Base-by-base conservation (phyloP, 352 stramenopile genomes). In the Phytophthora tentaculata region DNA sequence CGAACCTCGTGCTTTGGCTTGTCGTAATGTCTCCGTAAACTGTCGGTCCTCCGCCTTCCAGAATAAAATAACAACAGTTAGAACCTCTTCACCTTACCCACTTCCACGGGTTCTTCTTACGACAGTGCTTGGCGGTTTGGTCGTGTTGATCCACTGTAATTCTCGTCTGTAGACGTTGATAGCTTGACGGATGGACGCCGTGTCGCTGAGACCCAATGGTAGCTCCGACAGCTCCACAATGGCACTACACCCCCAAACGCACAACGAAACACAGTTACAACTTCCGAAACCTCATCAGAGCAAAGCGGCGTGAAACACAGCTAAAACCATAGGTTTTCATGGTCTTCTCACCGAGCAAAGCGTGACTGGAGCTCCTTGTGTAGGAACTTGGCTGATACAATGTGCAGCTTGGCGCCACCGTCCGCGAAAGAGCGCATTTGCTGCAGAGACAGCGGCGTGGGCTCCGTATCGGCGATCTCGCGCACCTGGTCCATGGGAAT, bases 361-460 rank as follows among this genome's bases (percentile, higher is more conserved):
- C 87, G 83, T 26, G 88, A 81, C 56, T 90, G 84, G 22, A 95
- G 82, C 69, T 95, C 87, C 39, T 88, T 88, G 65, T 93, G 87
- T 44, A 95, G 70, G 59, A 95, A 95, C 26, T 71, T 81, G 29
- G 82, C 77, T 4, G 81, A 84, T 32, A 90, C 67, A 56, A 95
- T 68, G 17, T 81, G 80, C 61, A 88, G 67, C 37, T 92, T 89
- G 52, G 77, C 74, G 14, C 72, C 79, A 20, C 76, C 79, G 47
- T 88, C 80, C n/a, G 87, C 76, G 43, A 91, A 93, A 45, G 74
- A 80, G 61, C 88, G 87, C 87, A 95, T 95, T 58, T 95, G 87
- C 60, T 83, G 87, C 54, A 95, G 74, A 22, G 83, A 89, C 74
- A 95, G 73, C 17, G 87, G 87, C 20, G 80, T 91, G 20, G 87